Percentiles rank a stretch among this genome's conserved stretches.
phyloP scores from a whole-genome alignment of 129 eudicot species.

The Pseudognaphalium luteoalbum region DNA sequence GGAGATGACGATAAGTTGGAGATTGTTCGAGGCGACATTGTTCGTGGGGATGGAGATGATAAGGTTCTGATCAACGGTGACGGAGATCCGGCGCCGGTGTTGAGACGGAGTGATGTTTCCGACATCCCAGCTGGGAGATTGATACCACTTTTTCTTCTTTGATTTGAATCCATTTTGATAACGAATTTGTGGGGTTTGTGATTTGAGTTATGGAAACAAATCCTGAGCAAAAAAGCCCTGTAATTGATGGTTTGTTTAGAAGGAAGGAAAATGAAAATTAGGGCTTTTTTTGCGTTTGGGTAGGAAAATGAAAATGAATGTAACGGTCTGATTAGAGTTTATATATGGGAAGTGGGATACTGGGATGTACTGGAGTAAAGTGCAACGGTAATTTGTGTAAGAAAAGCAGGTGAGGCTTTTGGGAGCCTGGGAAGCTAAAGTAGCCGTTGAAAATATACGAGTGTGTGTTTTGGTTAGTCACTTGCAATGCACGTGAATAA shows the following conservation, averaged over 20 bases:
- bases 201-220: neutral
- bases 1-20: conserved; percentile 60
- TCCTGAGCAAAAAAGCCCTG: conserved; percentile 13
- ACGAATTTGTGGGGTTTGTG: neutral
- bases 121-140: conserved; percentile 93
- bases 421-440: conserved; percentile 19
- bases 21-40: conserved; percentile 57
- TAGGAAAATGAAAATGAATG: neutral
- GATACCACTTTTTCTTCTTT: conserved; percentile 88
- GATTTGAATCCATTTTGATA: conserved; percentile 53
- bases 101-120: conserved; percentile 68
- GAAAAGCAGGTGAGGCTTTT: conserved; percentile 22
- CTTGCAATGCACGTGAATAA: too few species aligned
- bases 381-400: conserved; percentile 59
- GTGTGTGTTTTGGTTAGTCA: conserved; percentile 3
- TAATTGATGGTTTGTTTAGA: conserved; percentile 2
- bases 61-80: conserved; percentile 40
- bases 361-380: too few species aligned
- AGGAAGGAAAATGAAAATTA: conserved; percentile 14
- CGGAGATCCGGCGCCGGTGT: conserved; percentile 43
- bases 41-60: conserved; percentile 51
- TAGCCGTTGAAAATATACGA: conserved; percentile 37
- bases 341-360: conserved; percentile 19
- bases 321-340: conserved; percentile 45
- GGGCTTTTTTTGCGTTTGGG: conserved; percentile 26